These are phyloP conservation scores for Pouteria glomerata DNA, from an alignment of 148 eudicot species.

Conservation along the genomic window DNA sequence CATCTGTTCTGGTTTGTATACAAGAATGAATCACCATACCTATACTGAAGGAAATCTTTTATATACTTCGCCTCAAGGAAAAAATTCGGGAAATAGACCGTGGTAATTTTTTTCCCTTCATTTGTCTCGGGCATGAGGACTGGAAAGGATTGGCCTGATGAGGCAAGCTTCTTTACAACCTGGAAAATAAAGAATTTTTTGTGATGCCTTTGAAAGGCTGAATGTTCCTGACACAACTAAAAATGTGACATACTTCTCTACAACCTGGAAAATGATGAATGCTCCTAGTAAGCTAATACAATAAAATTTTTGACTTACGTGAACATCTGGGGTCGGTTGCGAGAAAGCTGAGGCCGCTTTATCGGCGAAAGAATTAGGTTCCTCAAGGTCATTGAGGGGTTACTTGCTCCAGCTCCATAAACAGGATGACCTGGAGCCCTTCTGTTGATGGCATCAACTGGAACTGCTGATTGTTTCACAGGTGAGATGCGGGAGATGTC, in stretches of 20 bases:
- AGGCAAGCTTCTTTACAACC: conserved; percentile 19
- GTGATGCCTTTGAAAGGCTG: not conserved
- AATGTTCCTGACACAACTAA: not conserved
- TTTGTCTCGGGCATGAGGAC: no score
- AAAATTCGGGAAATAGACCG: not conserved
- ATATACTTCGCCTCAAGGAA: not conserved
- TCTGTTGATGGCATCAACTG: conserved; percentile 50
- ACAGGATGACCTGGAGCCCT: conserved; percentile 40
- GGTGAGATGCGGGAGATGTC: conserved; percentile 66
- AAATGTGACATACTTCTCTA: no score
- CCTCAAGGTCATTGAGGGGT: conserved; percentile 74
- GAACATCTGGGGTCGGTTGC: conserved; percentile 65
- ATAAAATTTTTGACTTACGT: conserved; percentile 37
- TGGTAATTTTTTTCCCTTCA: not conserved
- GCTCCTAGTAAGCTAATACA: no score
- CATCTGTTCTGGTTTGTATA: not conserved
- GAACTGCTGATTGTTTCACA: conserved; percentile 41
- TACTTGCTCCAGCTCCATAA: conserved; percentile 55
- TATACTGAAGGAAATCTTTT: not conserved
- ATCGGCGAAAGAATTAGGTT: conserved; percentile 85
- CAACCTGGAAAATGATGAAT: no score
- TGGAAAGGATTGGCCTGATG: no score
- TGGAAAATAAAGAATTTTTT: conserved; percentile 10
- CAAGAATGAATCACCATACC: no score
- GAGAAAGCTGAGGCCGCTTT: conserved; percentile 79